Evolutionary conservation across 2,329 filamentous ascomycete species (phyloP).

Genomic region (Pseudohalonectria lignicola): DNA sequence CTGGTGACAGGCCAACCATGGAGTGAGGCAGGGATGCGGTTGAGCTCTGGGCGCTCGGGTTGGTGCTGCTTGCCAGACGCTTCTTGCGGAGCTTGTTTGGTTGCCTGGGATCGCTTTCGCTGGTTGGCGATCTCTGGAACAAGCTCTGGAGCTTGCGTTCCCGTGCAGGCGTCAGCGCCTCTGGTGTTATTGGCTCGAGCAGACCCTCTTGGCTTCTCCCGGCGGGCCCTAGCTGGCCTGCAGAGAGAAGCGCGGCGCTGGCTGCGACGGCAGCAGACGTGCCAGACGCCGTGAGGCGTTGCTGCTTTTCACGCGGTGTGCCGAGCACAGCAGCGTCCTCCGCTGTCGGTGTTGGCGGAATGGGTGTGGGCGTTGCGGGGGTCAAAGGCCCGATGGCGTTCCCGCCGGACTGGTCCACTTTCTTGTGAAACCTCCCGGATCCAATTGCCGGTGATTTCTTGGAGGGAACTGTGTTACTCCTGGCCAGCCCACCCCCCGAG

Average conservation of each 20-base stretch:
- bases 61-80: conserved; percentile 61
- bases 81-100: conserved; percentile 93
- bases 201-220: conserved; percentile 36
- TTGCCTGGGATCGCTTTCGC: conserved; percentile 54
- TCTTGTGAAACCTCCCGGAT: conserved; percentile 51
- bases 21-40: conserved; percentile 56
- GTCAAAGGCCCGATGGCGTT: conserved; percentile 18
- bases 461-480: conserved; percentile 88
- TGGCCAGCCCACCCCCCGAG: conserved; percentile 42
- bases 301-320: conserved; percentile 1
- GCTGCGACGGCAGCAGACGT: no score
- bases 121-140: conserved; percentile 58
- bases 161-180: conserved; percentile 44
- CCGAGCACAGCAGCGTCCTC: conserved; percentile 3
- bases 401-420: conserved; percentile 16
- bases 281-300: no score
- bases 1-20: conserved; percentile 33
- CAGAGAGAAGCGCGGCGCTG: background rate
- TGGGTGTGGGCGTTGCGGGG: conserved; percentile 9
- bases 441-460: conserved; percentile 71
- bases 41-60: conserved; percentile 85
- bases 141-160: conserved; percentile 60
- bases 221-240: conserved; percentile 6
- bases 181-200: conserved; percentile 15
- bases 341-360: conserved; percentile 3